A percentile compares a stretch with the other conserved stretches of the same genome.
Evolutionary conservation across 148 eudicot species (phyloP).

Genomic region (Chenopodium berlandieri): DNA sequence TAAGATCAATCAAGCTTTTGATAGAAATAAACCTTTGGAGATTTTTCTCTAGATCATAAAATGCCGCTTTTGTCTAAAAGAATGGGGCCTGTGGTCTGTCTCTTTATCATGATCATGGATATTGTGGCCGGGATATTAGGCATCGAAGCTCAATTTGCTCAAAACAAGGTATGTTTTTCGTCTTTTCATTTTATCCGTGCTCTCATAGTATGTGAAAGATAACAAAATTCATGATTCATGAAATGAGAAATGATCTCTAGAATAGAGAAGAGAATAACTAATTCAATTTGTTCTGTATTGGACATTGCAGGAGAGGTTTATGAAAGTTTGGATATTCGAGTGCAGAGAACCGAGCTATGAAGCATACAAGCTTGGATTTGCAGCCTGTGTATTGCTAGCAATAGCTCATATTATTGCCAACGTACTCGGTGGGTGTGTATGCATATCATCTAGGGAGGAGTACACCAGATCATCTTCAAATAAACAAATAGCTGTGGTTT

Average conservation of each 20-base stretch:
- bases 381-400: constrained; percentile 60
- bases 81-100: constrained; percentile 52
- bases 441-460: constrained; percentile 61
- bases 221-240: neutral
- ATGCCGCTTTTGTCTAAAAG: constrained; percentile 40
- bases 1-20: neutral
- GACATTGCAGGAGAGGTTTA: constrained; percentile 42
- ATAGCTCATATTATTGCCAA: constrained; percentile 65
- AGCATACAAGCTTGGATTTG: constrained; percentile 79
- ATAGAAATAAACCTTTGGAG: too few species aligned
- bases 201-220: neutral
- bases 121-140: constrained; percentile 76
- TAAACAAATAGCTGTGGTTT: constrained; percentile 63
- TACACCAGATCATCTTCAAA: constrained; percentile 53
- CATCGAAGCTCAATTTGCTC: constrained; percentile 80
- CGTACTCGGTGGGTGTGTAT: constrained; percentile 75
- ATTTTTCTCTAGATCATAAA: neutral
- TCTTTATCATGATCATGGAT: constrained; percentile 65
- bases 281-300: neutral
- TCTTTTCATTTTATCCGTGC: neutral
- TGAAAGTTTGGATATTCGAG: constrained; percentile 59
- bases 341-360: constrained; percentile 77
- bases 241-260: neutral
- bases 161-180: constrained; percentile 56
- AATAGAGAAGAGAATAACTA: neutral